Percentiles rank a stretch among this genome's conserved stretches.
Conservation (phyloP, 2,329 filamentous ascomycete genomes). For the Pseudopithomyces maydicus region DNA sequence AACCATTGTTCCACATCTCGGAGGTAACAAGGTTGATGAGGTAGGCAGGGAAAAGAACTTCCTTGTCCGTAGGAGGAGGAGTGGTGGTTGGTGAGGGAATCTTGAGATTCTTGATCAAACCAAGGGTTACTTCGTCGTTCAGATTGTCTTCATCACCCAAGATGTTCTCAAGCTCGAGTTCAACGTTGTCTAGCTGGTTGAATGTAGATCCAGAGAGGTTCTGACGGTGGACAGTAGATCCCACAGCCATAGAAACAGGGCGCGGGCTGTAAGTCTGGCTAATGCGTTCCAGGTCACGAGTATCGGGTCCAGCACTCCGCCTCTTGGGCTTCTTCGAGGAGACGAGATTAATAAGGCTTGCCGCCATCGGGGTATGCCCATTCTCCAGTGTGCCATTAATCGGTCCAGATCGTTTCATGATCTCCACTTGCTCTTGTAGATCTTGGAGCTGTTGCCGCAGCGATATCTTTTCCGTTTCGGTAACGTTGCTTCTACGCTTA, state of each 20-base stretch:
- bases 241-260: conserved; percentile 92
- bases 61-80: conserved; percentile 94
- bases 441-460: conserved; percentile 88
- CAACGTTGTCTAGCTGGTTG: conserved; percentile 84
- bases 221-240: conserved; percentile 67
- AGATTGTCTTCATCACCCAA: conserved; percentile 94
- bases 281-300: conserved; percentile 84
- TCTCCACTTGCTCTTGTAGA: conserved; percentile 88
- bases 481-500: conserved; percentile 73
- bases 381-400: conserved; percentile 72
- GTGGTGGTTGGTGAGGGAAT: conserved; percentile 87
- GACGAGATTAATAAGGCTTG: conserved; percentile 91
- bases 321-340: conserved; percentile 97
- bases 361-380: conserved; percentile 63
- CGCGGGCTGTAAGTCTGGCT: conserved; percentile 92
- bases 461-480: conserved; percentile 83
- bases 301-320: conserved; percentile 86
- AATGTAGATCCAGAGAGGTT: conserved; percentile 77
- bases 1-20: conserved; percentile 99
- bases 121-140: conserved; percentile 96
- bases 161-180: conserved; percentile 91
- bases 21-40: conserved; percentile 98
- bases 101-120: conserved; percentile 93
- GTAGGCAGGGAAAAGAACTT: conserved; percentile 97
- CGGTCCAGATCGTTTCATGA: conserved; percentile 78